Evolutionary conservation across 352 stramenopile genomes (phyloP).

Genomic region (Thalassiosira hispida): DNA sequence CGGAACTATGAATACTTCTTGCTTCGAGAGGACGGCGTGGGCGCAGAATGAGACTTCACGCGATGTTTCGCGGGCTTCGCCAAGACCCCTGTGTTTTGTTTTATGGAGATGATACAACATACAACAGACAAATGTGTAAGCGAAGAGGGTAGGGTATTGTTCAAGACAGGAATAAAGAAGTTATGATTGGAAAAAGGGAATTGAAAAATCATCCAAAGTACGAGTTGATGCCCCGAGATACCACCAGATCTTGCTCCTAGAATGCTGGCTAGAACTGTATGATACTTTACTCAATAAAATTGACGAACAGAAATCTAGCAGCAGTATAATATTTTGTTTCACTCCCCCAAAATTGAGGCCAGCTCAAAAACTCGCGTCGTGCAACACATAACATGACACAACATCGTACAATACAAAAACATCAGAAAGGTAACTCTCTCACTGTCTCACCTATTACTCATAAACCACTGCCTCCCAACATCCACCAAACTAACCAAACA

Average conservation of each 20-base stretch:
- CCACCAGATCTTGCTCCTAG: too few relatives aligned
- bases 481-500: conserved; percentile 88
- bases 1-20: conserved; percentile 83
- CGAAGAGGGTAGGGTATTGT: background rate
- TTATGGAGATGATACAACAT: background rate
- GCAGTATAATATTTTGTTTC: too few relatives aligned
- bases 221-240: too few relatives aligned
- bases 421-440: too few relatives aligned
- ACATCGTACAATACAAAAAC: too few relatives aligned
- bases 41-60: conserved; percentile 83
- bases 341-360: too few relatives aligned
- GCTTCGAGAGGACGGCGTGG: conserved; percentile 67
- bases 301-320: too few relatives aligned
- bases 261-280: too few relatives aligned
- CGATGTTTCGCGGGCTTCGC: conserved; percentile 63
- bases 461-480: conserved; percentile 94
- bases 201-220: too few relatives aligned
- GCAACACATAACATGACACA: too few relatives aligned
- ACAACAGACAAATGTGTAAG: background rate
- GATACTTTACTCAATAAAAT: too few relatives aligned
- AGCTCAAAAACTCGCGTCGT: background rate
- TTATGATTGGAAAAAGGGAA: too few relatives aligned
- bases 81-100: conserved; percentile 49
- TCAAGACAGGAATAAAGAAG: background rate
- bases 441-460: conserved; percentile 83